These are phyloP conservation scores for Paramecium sonneborni DNA, from an alignment of 73 alveolate species.

Conservation along the genomic window DNA sequence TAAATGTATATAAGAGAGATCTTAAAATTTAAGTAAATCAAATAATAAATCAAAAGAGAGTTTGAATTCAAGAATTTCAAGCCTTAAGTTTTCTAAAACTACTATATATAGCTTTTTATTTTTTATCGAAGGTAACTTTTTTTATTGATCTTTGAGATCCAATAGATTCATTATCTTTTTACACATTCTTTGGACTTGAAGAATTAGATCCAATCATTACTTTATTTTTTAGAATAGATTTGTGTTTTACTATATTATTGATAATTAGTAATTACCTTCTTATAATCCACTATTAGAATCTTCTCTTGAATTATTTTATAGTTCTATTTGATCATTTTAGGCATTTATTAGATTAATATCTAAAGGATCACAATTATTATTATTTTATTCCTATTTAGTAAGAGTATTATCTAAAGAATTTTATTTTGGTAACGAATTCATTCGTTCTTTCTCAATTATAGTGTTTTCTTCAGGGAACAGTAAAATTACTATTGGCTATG, in stretches of 20 bases:
- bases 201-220: neutral
- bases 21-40: neutral
- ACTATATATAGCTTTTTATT: neutral
- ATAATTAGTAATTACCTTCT: neutral
- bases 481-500: neutral
- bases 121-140: neutral
- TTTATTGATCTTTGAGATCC: neutral
- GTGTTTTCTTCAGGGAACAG: neutral
- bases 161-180: neutral
- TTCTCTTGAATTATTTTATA: neutral
- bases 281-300: neutral
- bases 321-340: neutral
- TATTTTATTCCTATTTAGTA: neutral
- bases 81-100: conserved; percentile 21
- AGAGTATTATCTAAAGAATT: neutral
- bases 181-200: neutral
- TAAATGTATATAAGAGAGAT: neutral
- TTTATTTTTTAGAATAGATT: neutral
- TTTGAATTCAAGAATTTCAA: neutral
- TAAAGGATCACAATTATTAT: neutral
- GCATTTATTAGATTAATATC: neutral
- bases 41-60: neutral
- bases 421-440: neutral
- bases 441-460: neutral
- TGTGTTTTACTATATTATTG: neutral